Conservation (phyloP, 192 early-diverging fungal species). For the Backusella westeae region DNA sequence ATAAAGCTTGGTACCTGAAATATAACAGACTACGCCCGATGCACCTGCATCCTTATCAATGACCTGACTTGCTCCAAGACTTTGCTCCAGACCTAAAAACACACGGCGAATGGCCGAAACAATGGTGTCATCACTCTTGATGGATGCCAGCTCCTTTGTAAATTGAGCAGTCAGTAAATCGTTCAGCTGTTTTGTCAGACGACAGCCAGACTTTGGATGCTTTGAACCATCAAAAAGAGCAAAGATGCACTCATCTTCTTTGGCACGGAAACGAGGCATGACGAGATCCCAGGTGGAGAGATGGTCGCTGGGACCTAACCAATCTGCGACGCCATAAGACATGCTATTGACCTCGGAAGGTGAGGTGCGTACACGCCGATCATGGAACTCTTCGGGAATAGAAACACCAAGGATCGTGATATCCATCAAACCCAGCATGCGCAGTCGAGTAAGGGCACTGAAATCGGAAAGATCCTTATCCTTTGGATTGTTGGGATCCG, state of each 20-base stretch:
- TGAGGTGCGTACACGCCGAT: constrained; percentile 82
- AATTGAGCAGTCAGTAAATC: constrained; percentile 68
- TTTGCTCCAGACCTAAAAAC: constrained; percentile 81
- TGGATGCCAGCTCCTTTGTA: constrained; percentile 70
- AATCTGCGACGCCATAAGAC: constrained; percentile 86
- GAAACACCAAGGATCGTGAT: constrained; percentile 80
- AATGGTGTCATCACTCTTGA: constrained; percentile 56
- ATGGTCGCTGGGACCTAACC: constrained; percentile 64
- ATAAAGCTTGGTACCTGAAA: constrained; percentile 74
- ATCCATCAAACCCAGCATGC: constrained; percentile 85
- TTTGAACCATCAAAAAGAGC: constrained; percentile 81
- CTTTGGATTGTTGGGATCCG: constrained; percentile 37
- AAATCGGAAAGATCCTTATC: constrained; percentile 71
- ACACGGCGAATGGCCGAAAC: constrained; percentile 75
- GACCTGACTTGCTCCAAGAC: constrained; percentile 52
- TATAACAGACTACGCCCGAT: constrained; percentile 78
- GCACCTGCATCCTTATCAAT: constrained; percentile 55
- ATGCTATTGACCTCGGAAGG: constrained; percentile 78
- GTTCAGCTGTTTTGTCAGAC: constrained; percentile 66
- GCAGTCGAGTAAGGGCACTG: constrained; percentile 71
- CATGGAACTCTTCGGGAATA: constrained; percentile 78
- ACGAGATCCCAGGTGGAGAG: constrained; percentile 86
- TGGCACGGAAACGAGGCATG: constrained; percentile 75
- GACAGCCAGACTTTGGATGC: constrained; percentile 47
- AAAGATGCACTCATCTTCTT: constrained; percentile 89